Conservation (phyloP, 495 filamentous ascomycete species). For the Podospora bellae-mahoneyi region DNA sequence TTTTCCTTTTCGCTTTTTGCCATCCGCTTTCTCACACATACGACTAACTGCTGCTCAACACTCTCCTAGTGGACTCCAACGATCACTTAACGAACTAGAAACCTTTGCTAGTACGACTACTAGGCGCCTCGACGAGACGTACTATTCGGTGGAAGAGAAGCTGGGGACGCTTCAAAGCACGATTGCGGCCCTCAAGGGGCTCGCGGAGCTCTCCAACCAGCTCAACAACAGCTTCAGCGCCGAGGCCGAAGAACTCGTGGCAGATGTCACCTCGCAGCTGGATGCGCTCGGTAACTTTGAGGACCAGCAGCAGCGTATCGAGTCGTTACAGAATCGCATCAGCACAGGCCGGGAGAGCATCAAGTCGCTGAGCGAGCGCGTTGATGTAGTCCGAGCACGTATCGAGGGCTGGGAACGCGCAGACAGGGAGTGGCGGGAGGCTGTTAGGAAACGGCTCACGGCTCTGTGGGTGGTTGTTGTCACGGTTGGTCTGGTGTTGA, state of each 20-base stretch:
- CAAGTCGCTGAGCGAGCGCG: constrained; percentile 58
- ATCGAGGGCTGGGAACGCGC: constrained; percentile 70
- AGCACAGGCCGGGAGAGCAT: constrained; percentile 60
- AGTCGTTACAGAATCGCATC: constrained; percentile 63
- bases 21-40: not conserved
- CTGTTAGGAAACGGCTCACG: constrained; percentile 58
- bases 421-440: constrained; percentile 70
- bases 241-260: constrained; percentile 57
- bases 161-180: constrained; percentile 65
- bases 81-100: constrained; percentile 43
- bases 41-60: not conserved
- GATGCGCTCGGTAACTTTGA: constrained; percentile 64
- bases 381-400: constrained; percentile 59
- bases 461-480: constrained; percentile 57
- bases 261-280: constrained; percentile 63
- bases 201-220: constrained; percentile 59
- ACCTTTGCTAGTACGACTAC: constrained; percentile 56
- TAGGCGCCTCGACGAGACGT: constrained; percentile 76
- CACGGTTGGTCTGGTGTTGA: constrained; percentile 44
- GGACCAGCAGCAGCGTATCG: constrained; percentile 65
- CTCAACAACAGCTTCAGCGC: constrained; percentile 60
- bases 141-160: constrained; percentile 80
- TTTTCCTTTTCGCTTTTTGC: constrained; percentile 6
- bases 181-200: constrained; percentile 63
- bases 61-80: constrained; percentile 37